Conservation (phyloP, 2,329 filamentous ascomycete genomes). For the Talaromyces sp. region DNA sequence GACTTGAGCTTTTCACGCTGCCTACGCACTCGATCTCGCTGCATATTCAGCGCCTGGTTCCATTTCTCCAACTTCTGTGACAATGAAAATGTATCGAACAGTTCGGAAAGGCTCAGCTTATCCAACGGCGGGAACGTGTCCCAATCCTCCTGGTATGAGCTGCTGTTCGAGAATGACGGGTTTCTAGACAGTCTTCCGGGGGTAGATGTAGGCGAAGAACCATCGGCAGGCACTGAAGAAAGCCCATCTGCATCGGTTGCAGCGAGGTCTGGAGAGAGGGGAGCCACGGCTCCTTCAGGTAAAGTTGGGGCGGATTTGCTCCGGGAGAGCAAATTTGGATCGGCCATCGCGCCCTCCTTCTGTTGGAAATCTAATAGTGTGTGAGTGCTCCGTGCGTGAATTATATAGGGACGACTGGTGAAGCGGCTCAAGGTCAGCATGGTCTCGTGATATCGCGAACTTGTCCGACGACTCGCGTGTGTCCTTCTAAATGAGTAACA, state of each 20-base stretch:
- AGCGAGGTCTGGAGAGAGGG: conserved; percentile 28
- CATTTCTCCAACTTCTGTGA: conserved; percentile 88
- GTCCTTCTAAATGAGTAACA: not conserved
- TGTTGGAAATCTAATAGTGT: conserved; percentile 40
- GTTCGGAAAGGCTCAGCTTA: conserved; percentile 83
- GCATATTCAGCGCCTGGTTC: conserved; percentile 75
- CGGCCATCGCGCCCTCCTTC: conserved; percentile 33
- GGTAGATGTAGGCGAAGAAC: conserved; percentile 32
- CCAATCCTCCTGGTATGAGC: conserved; percentile 84
- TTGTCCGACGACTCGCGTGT: conserved; percentile 1
- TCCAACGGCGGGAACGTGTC: conserved; percentile 85
- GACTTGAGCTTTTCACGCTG: conserved; percentile 79
- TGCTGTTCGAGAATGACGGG: conserved; percentile 78
- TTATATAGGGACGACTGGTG: conserved; percentile 36
- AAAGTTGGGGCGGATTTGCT: conserved; percentile 28
- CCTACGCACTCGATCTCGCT: conserved; percentile 79
- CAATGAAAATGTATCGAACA: conserved; percentile 88
- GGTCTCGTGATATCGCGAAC: conserved; percentile 27
- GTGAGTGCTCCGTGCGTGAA: conserved; percentile 34
- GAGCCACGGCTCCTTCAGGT: conserved; percentile 26
- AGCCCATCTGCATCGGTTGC: conserved; percentile 31
- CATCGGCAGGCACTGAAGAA: conserved; percentile 27
- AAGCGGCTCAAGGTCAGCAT: conserved; percentile 42
- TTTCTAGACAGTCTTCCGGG: conserved; percentile 64
- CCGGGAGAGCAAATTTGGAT: conserved; percentile 25